These are phyloP conservation scores for Casuarina cunninghamiana DNA, from an alignment of 306 rosid genomes.

Conservation along the genomic window DNA sequence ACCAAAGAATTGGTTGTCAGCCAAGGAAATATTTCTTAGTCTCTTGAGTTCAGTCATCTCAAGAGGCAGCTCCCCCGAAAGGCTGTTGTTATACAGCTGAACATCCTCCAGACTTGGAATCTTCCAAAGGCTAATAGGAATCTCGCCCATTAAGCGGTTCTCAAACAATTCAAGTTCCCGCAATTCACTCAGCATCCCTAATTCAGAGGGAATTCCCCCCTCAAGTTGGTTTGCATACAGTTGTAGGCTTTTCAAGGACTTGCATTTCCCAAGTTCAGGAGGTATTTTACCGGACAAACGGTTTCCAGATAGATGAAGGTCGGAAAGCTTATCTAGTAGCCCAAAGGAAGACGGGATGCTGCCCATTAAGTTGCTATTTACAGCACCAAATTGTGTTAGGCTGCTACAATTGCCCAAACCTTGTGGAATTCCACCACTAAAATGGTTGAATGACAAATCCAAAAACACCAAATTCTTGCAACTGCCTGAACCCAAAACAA, in stretches of 20 bases:
- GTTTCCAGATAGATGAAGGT: conserved; percentile 51
- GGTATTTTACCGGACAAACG: conserved; percentile 69
- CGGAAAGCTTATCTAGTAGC: conserved; percentile 38
- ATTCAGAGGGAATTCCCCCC: conserved; percentile 69
- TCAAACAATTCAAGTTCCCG: conserved; percentile 50
- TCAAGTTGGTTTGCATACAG: conserved; percentile 63
- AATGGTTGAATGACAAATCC: conserved; percentile 61
- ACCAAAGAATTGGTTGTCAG: conserved; percentile 66
- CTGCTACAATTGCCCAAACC: conserved; percentile 64
- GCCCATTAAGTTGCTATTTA: conserved; percentile 49
- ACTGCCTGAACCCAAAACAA: conserved; percentile 47
- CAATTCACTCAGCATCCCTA: conserved; percentile 57
- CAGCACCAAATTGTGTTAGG: conserved; percentile 35
- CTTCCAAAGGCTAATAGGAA: conserved; percentile 85
- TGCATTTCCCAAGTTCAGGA: conserved; percentile 60
- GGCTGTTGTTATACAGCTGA: conserved; percentile 61
- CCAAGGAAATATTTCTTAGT: conserved; percentile 61
- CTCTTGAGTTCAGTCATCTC: conserved; percentile 69
- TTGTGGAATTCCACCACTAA: conserved; percentile 60
- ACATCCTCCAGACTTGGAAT: conserved; percentile 58
- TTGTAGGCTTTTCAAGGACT: conserved; percentile 47
- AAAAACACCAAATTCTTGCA: conserved; percentile 41
- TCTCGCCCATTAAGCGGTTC: conserved; percentile 63
- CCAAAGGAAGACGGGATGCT: conserved; percentile 70
- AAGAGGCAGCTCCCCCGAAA: conserved; percentile 67